phyloP scores from a whole-genome alignment of 2,329 filamentous ascomycete species.

The Boeremia exigua region DNA sequence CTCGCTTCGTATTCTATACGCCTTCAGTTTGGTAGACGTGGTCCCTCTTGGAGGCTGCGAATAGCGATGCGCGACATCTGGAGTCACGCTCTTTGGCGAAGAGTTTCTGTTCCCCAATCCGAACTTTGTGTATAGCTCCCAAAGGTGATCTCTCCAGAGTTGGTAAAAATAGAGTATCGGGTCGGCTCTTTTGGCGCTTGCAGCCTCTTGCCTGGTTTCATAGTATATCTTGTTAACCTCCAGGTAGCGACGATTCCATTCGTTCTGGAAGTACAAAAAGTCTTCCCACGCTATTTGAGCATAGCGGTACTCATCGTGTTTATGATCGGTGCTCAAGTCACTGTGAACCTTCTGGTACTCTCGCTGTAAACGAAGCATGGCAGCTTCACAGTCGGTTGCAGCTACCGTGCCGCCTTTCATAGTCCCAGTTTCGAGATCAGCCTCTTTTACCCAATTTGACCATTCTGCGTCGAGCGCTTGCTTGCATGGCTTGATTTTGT shows the following conservation, averaged over 20 bases:
- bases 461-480: neutral
- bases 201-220: neutral
- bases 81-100: neutral
- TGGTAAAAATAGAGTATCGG: neutral
- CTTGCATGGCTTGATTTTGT: neutral
- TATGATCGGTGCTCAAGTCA: neutral
- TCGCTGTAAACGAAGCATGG: too few species aligned
- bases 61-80: neutral
- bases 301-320: too few species aligned
- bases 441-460: neutral
- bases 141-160: neutral
- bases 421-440: neutral
- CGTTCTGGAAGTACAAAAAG: neutral
- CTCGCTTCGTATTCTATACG: neutral
- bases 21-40: neutral
- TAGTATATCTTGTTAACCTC: neutral
- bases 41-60: neutral
- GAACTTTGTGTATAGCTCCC: neutral
- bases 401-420: too few species aligned
- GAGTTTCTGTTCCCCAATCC: neutral
- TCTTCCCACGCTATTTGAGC: neutral
- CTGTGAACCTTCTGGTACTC: neutral
- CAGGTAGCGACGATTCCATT: neutral
- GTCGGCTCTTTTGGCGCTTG: neutral
- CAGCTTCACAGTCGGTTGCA: too few species aligned